These are phyloP conservation scores for Escovopsis sp. DNA, from an alignment of 2,329 filamentous ascomycete species.

Conservation along the genomic window DNA sequence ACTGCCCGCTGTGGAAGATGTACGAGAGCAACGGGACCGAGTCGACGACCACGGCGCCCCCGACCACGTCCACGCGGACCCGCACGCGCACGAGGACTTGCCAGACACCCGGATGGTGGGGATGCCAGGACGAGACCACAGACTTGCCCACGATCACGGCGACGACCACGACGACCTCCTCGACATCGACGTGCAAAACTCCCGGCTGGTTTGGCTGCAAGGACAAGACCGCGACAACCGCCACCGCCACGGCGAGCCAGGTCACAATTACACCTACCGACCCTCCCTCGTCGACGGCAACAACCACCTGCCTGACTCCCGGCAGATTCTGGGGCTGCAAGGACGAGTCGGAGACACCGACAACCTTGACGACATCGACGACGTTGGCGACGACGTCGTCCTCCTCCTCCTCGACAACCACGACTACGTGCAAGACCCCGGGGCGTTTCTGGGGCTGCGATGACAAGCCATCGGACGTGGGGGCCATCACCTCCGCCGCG, in stretches of 20 bases:
- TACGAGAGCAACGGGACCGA: slow-evolving; percentile 85
- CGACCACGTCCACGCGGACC: slow-evolving; percentile 44
- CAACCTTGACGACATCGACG: slow-evolving; percentile 16
- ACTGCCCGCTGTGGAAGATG: slow-evolving; percentile 90
- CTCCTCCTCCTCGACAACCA: slow-evolving; percentile 17
- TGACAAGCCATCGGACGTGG: slow-evolving; percentile 8
- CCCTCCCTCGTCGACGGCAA: slow-evolving; percentile 14
- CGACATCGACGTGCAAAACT: slow-evolving; percentile 42
- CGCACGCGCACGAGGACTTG: slow-evolving; percentile 77
- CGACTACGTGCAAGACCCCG: slow-evolving; percentile 31
- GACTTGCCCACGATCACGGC: slow-evolving; percentile 24
- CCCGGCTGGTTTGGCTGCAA: slow-evolving; percentile 57
- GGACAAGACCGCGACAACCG: slow-evolving; percentile 20
- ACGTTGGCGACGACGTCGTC: slow-evolving; percentile 17
- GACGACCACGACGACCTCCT: slow-evolving; percentile 28
- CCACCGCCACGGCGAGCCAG: slow-evolving; percentile 1
- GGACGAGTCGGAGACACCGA: slow-evolving; percentile 18
- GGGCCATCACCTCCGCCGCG: slow-evolving; percentile 9
- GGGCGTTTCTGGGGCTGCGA: slow-evolving; percentile 42
- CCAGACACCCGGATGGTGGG: slow-evolving; percentile 88
- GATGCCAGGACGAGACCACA: slow-evolving; percentile 55
- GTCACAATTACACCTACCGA: slow-evolving; percentile 22
- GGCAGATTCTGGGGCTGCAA: slow-evolving; percentile 46
- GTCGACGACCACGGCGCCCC: slow-evolving; percentile 47
- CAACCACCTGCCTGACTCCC: slow-evolving; percentile 31